Percentiles rank a stretch among this genome's conserved stretches.
Evolutionary conservation across 129 eudicot species (phyloP).

Genomic region (Lonicera japonica): DNA sequence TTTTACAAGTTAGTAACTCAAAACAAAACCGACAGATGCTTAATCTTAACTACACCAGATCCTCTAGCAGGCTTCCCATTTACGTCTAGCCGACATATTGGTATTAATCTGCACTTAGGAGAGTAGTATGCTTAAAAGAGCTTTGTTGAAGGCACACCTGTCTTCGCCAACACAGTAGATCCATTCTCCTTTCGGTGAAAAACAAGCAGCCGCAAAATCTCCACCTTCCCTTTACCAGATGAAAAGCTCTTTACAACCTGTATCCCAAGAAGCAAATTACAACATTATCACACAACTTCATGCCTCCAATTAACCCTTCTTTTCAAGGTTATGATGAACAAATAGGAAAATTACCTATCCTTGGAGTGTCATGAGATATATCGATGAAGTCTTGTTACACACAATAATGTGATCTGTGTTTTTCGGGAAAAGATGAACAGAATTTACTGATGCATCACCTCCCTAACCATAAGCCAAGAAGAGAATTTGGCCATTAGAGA

Average conservation of each 20-base stretch:
- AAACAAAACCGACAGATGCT: background rate
- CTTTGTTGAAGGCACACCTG: slow-evolving; percentile 36
- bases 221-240: slow-evolving; percentile 98
- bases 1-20: background rate
- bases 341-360: slow-evolving; percentile 63
- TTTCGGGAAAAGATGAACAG: slow-evolving; percentile 90
- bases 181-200: slow-evolving; percentile 99
- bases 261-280: slow-evolving; percentile 2
- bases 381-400: slow-evolving; percentile 91
- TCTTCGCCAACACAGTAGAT: slow-evolving; percentile 97
- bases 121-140: no score
- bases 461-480: slow-evolving; percentile 51
- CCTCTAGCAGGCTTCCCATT: no score
- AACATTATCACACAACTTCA: background rate
- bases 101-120: no score
- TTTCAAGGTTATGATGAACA: background rate
- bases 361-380: slow-evolving; percentile 92
- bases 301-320: background rate
- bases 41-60: no score
- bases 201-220: slow-evolving; percentile 96
- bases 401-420: slow-evolving; percentile 90
- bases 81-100: no score
- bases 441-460: slow-evolving; percentile 91
- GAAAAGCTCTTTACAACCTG: slow-evolving; percentile 92
- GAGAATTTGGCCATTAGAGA: background rate